These are phyloP conservation scores for Xylaria digitata DNA, from an alignment of 2,329 filamentous ascomycete genomes.

Conservation along the genomic window DNA sequence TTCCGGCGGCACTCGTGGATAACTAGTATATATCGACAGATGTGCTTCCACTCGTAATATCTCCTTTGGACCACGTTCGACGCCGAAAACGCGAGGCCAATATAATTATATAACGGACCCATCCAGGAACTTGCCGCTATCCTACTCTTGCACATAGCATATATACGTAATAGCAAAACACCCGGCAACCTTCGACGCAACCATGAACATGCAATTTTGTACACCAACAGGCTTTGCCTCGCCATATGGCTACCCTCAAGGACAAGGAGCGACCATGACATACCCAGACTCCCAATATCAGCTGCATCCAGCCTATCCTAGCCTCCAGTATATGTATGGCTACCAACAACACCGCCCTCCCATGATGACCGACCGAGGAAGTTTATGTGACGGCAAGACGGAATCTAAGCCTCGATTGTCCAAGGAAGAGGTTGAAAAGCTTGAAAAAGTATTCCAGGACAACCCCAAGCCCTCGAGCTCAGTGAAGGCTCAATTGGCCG, in stretches of 20 bases:
- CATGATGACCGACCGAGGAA: conserved; percentile 44
- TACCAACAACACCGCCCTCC: conserved; percentile 45
- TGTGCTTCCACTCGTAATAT: conserved; percentile 36
- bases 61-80: conserved; percentile 27
- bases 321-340: conserved; percentile 49
- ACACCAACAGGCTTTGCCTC: conserved; percentile 44
- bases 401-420: conserved; percentile 70
- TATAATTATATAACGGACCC: conserved; percentile 33
- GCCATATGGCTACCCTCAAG: conserved; percentile 45
- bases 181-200: conserved; percentile 34
- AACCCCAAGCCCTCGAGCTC: conserved; percentile 73
- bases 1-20: conserved; percentile 32
- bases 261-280: conserved; percentile 42
- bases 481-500: conserved; percentile 69
- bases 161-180: conserved; percentile 38
- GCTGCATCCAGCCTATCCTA: conserved; percentile 41
- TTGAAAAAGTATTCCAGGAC: conserved; percentile 71
- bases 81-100: conserved; percentile 27
- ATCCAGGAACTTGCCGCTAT: conserved; percentile 25
- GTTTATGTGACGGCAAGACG: conserved; percentile 48
- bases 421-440: conserved; percentile 78
- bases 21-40: conserved; percentile 40
- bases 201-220: conserved; percentile 50
- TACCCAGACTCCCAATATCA: conserved; percentile 47
- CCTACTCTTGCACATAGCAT: conserved; percentile 35